Percentiles rank a stretch among this genome's conserved stretches.
Evolutionary conservation across 768 basidiomycete genomes (phyloP).

Genomic region (Sporobolomyces phaffii): DNA sequence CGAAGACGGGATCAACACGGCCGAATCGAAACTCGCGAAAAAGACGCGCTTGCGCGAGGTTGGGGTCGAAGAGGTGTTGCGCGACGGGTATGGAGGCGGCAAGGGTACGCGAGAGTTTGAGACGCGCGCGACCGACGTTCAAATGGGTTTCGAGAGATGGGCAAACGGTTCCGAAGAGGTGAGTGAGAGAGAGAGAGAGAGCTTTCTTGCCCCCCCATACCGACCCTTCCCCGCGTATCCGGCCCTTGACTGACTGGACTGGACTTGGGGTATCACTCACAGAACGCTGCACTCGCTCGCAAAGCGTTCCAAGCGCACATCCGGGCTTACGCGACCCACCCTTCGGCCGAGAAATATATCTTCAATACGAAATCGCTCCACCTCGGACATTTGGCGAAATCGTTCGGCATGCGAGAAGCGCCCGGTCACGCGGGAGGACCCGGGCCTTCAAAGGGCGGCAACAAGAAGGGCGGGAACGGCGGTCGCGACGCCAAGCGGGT

Average conservation of each 20-base stretch:
- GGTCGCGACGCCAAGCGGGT: not conserved
- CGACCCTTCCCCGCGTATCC: too few relatives aligned
- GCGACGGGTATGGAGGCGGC: slow-evolving; percentile 77
- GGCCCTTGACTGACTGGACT: too few relatives aligned
- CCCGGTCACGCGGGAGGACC: slow-evolving; percentile 48
- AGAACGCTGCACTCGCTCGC: slow-evolving; percentile 74
- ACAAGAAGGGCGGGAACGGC: not conserved
- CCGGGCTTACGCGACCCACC: slow-evolving; percentile 95
- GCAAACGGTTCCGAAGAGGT: slow-evolving; percentile 69
- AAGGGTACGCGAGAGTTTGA: slow-evolving; percentile 70
- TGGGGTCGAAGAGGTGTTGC: slow-evolving; percentile 64
- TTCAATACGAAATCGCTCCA: slow-evolving; percentile 94
- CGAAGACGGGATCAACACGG: slow-evolving; percentile 68
- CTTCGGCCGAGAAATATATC: slow-evolving; percentile 86
- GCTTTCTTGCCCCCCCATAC: too few relatives aligned
- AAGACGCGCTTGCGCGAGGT: slow-evolving; percentile 53
- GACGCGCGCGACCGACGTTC: slow-evolving; percentile 86
- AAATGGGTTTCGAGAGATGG: slow-evolving; percentile 92
- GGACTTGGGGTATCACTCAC: not conserved
- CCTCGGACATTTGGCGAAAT: slow-evolving; percentile 82
- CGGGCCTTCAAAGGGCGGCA: not conserved
- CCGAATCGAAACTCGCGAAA: slow-evolving; percentile 42
- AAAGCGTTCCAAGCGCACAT: slow-evolving; percentile 86
- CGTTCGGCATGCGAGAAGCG: slow-evolving; percentile 82
- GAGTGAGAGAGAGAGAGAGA: too few relatives aligned